Conservation (phyloP, 768 basidiomycete genomes). For the Pisolithus microcarpus region DNA sequence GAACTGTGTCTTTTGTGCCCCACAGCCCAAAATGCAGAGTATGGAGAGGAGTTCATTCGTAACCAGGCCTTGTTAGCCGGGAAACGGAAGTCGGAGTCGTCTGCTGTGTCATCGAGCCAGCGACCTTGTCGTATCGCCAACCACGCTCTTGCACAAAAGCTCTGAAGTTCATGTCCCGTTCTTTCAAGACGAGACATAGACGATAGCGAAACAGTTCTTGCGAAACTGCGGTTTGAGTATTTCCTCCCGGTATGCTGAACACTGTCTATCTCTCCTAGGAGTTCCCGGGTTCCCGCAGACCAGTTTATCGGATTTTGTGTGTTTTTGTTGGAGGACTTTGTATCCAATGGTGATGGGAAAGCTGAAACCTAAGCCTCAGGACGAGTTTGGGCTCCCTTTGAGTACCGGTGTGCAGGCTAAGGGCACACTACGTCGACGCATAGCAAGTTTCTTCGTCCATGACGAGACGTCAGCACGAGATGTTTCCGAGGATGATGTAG, state of each 20-base stretch:
- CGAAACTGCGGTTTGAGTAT: conserved; percentile 88
- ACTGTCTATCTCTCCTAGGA: conserved; percentile 63
- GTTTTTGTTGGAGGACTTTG: conserved; percentile 1
- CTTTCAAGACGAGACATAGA: conserved; percentile 55
- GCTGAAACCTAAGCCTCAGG: conserved; percentile 74
- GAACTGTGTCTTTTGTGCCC: conserved; percentile 80
- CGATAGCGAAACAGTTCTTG: conserved; percentile 87
- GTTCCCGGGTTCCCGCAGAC: conserved; percentile 3
- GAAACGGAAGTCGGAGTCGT: conserved; percentile 45
- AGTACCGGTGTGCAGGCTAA: conserved; percentile 74
- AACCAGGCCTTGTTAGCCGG: conserved; percentile 38
- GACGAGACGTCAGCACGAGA: conserved; percentile 58
- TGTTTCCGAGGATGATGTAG: conserved; percentile 83
- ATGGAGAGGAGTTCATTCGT: conserved; percentile 69
- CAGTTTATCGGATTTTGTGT: conserved; percentile 5
- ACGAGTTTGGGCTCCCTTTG: conserved; percentile 83
- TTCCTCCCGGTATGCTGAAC: conserved; percentile 82
- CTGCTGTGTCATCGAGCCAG: conserved; percentile 64
- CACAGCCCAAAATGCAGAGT: conserved; percentile 61
- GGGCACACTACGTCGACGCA: conserved; percentile 74
- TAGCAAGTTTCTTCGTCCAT: conserved; percentile 75
- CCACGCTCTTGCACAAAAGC: conserved; percentile 22
- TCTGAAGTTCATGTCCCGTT: conserved; percentile 77
- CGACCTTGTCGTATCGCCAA: conserved; percentile 18
- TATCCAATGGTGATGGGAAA: conserved; percentile 54